These are phyloP conservation scores for Psilocybe cyanescens DNA, from an alignment of 768 basidiomycete genomes.

Conservation along the genomic window DNA sequence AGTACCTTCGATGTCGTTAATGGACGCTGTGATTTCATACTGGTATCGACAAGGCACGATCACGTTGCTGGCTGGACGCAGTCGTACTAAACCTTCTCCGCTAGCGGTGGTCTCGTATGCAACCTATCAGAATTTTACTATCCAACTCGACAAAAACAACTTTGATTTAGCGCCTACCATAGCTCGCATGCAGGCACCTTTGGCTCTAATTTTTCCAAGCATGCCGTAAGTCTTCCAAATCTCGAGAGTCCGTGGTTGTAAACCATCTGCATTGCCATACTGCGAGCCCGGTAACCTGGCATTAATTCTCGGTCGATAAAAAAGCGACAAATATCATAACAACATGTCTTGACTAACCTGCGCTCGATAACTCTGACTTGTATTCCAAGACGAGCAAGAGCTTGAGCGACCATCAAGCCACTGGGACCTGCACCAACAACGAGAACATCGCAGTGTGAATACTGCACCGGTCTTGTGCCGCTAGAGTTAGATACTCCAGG, in stretches of 20 bases:
- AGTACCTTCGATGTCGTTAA: slow-evolving; percentile 9
- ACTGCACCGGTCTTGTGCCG: background rate
- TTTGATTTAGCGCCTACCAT: slow-evolving; percentile 3
- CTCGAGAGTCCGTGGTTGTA: slow-evolving; percentile 11
- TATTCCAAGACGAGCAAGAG: slow-evolving; percentile 53
- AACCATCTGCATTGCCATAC: slow-evolving; percentile 16
- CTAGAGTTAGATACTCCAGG: background rate
- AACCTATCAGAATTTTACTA: background rate
- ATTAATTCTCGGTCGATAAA: background rate
- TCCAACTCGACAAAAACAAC: background rate
- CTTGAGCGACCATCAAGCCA: slow-evolving; percentile 55
- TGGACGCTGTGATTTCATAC: slow-evolving; percentile 13
- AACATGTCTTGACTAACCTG: background rate
- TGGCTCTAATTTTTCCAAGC: slow-evolving; percentile 8
- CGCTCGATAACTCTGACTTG: slow-evolving; percentile 49
- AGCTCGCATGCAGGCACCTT: slow-evolving; percentile 10
- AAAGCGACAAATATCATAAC: too few relatives aligned
- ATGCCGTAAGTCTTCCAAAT: slow-evolving; percentile 16
- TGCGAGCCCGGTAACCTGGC: slow-evolving; percentile 2
- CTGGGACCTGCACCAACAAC: slow-evolving; percentile 53
- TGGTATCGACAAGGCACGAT: slow-evolving; percentile 12
- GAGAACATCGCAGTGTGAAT: slow-evolving; percentile 27
- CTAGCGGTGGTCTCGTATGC: slow-evolving; percentile 3
- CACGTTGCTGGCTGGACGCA: slow-evolving; percentile 7
- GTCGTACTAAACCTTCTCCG: slow-evolving; percentile 1